Percentiles rank a stretch among this genome's conserved stretches.
Evolutionary conservation across 495 filamentous ascomycete genomes (phyloP).

Genomic region (Trypethelium eluteriae): DNA sequence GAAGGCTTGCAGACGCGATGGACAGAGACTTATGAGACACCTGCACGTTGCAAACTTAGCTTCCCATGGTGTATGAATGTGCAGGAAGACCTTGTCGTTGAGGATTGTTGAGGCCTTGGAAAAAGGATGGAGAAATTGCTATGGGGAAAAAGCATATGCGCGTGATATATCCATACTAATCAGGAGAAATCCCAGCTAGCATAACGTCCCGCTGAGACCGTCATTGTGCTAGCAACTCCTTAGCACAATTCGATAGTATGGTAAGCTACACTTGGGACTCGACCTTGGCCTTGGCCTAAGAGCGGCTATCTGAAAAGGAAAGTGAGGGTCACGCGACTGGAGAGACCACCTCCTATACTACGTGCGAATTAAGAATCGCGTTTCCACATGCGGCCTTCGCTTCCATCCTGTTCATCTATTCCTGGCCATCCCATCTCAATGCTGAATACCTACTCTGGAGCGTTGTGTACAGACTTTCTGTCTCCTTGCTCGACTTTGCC

Average conservation of each 20-base stretch:
- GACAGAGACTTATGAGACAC: neutral
- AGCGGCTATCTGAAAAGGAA: neutral
- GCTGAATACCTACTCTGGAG: slow-evolving; percentile 13
- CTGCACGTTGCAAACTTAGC: neutral
- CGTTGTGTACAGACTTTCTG: neutral
- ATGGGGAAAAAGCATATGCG: neutral
- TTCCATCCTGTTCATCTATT: neutral
- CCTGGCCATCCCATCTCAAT: slow-evolving; percentile 19
- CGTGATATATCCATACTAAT: too few relatives aligned
- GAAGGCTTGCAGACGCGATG: neutral
- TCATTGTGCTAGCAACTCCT: too few relatives aligned
- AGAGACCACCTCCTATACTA: too few relatives aligned
- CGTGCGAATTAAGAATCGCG: neutral
- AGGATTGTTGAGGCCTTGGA: neutral
- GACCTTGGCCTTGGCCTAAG: neutral
- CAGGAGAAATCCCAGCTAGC: too few relatives aligned
- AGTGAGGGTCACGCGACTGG: neutral
- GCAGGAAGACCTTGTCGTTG: neutral
- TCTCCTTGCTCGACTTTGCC: slow-evolving; percentile 35
- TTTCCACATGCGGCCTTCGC: neutral
- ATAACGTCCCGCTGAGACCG: too few relatives aligned
- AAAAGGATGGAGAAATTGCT: neutral
- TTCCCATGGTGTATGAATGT: neutral
- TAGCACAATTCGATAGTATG: neutral
- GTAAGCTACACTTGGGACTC: neutral